Percentiles rank a stretch among this genome's conserved stretches.
These are phyloP conservation scores for Melaleuca alternifolia DNA, from an alignment of 345 rosid species.

Conservation along the genomic window DNA sequence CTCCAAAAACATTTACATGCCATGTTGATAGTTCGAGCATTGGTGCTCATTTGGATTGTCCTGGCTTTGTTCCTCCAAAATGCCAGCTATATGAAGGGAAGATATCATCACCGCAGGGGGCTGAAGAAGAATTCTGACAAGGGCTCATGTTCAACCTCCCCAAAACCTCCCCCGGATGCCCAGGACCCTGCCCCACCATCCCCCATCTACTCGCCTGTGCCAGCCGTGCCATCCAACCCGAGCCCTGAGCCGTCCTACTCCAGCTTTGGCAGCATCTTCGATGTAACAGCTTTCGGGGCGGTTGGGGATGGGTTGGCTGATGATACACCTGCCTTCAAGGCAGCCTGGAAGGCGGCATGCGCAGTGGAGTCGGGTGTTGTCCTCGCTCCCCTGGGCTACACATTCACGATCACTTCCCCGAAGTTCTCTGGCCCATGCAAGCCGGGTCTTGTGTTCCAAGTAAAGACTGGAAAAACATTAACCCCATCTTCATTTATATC, in stretches of 20 bases:
- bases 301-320: constrained; percentile 73
- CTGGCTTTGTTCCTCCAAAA: constrained; percentile 2
- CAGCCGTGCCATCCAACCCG: constrained; percentile 36
- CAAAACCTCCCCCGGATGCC: neutral
- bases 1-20: neutral
- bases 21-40: constrained; percentile 16
- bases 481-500: neutral
- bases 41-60: constrained; percentile 8
- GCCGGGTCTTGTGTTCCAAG: constrained; percentile 71
- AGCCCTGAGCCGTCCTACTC: constrained; percentile 38
- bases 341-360: constrained; percentile 90
- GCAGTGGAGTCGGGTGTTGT: constrained; percentile 53
- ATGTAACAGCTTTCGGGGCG: constrained; percentile 68
- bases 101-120: constrained; percentile 61
- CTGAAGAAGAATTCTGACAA: constrained; percentile 9
- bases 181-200: constrained; percentile 12
- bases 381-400: constrained; percentile 55
- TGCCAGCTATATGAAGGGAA: constrained; percentile 41
- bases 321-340: constrained; percentile 61
- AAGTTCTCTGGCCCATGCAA: constrained; percentile 89
- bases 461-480: constrained; percentile 4
- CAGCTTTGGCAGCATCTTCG: constrained; percentile 28
- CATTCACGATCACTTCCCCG: constrained; percentile 66
- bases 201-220: constrained; percentile 33
- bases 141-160: constrained; percentile 4